Percentiles rank a stretch among this genome's conserved stretches.
phyloP scores from a whole-genome alignment of 2,329 filamentous ascomycete genomes.

The Aurifilum marmelostoma region DNA sequence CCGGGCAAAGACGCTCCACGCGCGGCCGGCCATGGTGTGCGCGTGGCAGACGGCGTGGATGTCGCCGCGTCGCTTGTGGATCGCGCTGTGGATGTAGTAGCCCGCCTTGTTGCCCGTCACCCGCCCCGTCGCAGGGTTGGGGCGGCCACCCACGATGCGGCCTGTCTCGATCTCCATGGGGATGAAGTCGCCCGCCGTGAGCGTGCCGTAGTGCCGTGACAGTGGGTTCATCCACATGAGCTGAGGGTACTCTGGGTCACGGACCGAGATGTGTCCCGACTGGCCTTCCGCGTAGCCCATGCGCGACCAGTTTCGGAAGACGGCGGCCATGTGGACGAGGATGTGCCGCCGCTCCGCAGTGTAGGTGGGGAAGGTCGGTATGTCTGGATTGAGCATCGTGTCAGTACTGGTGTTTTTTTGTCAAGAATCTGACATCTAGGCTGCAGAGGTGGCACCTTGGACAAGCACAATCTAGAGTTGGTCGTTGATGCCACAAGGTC shows the following conservation, averaged over 20 bases:
- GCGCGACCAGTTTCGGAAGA: conserved; percentile 68
- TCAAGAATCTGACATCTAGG: neutral
- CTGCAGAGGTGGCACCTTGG: neutral
- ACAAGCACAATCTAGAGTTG: neutral
- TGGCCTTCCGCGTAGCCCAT: conserved; percentile 69
- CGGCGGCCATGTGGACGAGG: conserved; percentile 67
- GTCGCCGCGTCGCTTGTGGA: conserved; percentile 68
- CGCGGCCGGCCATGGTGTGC: conserved; percentile 67
- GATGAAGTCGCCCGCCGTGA: conserved; percentile 71
- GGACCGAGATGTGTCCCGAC: conserved; percentile 64
- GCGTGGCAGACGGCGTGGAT: conserved; percentile 71
- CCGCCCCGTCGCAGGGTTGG: conserved; percentile 44
- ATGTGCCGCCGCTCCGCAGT: conserved; percentile 62
- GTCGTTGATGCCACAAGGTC: neutral
- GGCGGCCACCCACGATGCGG: conserved; percentile 66
- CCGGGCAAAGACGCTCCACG: conserved; percentile 67
- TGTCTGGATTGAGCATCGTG: conserved; percentile 37
- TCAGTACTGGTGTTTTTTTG: conserved; percentile 2
- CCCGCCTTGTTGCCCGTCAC: conserved; percentile 66
- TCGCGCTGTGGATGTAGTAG: conserved; percentile 70
- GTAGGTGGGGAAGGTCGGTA: conserved; percentile 47
- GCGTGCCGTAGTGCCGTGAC: conserved; percentile 66
- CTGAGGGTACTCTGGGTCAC: conserved; percentile 64
- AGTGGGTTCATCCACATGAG: conserved; percentile 74
- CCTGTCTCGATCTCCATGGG: conserved; percentile 60